Percentiles rank a stretch among this genome's conserved stretches.
Conservation (phyloP, 768 basidiomycete genomes). For the Rhizopogon rudus region DNA sequence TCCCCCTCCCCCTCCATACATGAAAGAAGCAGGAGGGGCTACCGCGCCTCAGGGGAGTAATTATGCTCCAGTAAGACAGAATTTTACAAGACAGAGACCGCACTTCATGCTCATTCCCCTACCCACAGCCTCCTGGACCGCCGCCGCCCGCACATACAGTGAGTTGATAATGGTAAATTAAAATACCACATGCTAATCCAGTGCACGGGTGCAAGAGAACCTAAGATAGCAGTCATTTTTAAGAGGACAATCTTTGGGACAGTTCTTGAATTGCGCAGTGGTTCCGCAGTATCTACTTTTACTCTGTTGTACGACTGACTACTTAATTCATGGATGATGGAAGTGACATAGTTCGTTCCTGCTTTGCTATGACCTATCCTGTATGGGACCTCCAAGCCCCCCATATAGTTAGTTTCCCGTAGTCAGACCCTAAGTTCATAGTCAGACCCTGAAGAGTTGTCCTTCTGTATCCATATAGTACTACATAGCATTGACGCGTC, state of each 20-base stretch:
- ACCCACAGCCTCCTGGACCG: constrained; percentile 1
- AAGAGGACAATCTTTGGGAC: background rate
- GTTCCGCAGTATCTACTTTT: background rate
- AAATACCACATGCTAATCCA: background rate
- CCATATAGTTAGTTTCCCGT: background rate
- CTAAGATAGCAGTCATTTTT: background rate
- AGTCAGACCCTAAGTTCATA: too few species aligned
- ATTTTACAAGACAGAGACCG: background rate
- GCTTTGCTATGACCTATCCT: background rate
- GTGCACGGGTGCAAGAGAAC: background rate
- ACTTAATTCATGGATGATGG: too few species aligned
- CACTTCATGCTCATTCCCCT: background rate
- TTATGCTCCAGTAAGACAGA: constrained; percentile 15
- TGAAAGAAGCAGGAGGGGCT: background rate
- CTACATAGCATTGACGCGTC: too few species aligned
- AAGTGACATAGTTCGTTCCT: background rate
- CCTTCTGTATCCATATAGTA: too few species aligned
- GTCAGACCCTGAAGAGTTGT: too few species aligned
- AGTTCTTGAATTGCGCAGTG: background rate
- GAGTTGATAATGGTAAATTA: background rate
- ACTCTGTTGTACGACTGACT: background rate
- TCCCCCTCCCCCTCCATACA: constrained; percentile 9
- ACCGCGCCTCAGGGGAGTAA: background rate
- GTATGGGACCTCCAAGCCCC: background rate
- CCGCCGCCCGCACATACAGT: constrained; percentile 3